Evolutionary conservation across 2,329 filamentous ascomycete genomes (phyloP).

Genomic region (Achaetomium macrosporum): DNA sequence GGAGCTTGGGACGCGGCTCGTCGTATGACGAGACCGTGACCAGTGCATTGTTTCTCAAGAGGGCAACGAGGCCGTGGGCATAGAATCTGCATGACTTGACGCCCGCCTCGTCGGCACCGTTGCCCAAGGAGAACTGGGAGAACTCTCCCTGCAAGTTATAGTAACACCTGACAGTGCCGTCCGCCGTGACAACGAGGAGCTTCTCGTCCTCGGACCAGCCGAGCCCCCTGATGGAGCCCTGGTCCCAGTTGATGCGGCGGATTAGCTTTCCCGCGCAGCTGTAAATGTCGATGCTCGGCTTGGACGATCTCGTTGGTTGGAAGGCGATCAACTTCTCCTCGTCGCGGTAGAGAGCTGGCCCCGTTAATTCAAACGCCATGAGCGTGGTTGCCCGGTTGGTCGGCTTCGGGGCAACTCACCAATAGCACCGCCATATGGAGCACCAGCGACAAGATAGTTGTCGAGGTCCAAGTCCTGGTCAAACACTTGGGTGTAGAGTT

Average conservation of each 20-base stretch:
- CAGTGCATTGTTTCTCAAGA: conserved; percentile 81
- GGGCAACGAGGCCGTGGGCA: conserved; percentile 82
- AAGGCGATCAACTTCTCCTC: conserved; percentile 78
- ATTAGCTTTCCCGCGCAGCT: conserved; percentile 87
- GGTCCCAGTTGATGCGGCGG: conserved; percentile 83
- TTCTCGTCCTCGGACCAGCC: conserved; percentile 97
- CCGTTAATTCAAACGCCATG: background rate
- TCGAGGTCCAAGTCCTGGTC: conserved; percentile 90
- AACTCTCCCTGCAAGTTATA: conserved; percentile 93
- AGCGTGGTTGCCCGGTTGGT: background rate
- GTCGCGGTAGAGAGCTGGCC: conserved; percentile 77
- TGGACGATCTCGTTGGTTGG: conserved; percentile 63
- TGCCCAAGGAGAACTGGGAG: conserved; percentile 84
- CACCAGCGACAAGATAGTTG: conserved; percentile 86
- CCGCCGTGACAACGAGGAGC: conserved; percentile 78
- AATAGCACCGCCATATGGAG: conserved; percentile 88
- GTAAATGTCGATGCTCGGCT: conserved; percentile 88
- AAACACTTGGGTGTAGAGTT: conserved; percentile 89
- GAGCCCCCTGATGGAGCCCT: conserved; percentile 76
- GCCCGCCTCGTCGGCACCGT: conserved; percentile 81
- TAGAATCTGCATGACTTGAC: conserved; percentile 88
- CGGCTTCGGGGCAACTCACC: conserved; percentile 50
- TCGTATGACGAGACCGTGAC: conserved; percentile 84
- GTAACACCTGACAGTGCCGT: conserved; percentile 87
- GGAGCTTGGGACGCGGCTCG: conserved; percentile 79